These are phyloP conservation scores for Phaeosphaeriaceae sp. DNA, from an alignment of 2,329 filamentous ascomycete genomes.

Conservation along the genomic window DNA sequence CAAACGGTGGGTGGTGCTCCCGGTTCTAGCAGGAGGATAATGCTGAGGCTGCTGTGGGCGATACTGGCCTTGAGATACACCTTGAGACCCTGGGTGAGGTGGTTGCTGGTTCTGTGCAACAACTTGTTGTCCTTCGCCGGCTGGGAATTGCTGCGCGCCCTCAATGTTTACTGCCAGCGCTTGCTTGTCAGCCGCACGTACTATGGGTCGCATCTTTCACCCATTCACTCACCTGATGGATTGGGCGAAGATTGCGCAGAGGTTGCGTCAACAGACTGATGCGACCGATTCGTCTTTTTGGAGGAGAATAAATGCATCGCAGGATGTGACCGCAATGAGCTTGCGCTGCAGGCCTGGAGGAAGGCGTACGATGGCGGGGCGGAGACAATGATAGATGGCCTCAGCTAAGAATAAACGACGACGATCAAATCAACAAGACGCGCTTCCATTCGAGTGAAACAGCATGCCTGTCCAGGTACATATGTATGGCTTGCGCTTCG, in stretches of 20 bases:
- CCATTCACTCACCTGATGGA: constrained; percentile 41
- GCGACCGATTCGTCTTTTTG: constrained; percentile 46
- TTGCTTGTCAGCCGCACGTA: constrained; percentile 42
- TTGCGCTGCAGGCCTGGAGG: constrained; percentile 22
- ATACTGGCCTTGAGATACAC: constrained; percentile 10
- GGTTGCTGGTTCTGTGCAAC: constrained; percentile 25
- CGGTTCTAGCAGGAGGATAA: constrained; percentile 21
- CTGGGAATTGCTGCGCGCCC: constrained; percentile 32
- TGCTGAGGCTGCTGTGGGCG: constrained; percentile 15
- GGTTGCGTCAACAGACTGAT: constrained; percentile 44
- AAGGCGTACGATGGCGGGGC: constrained; percentile 25
- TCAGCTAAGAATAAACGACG: constrained; percentile 46
- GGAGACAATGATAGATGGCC: constrained; percentile 14
- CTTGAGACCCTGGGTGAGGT: constrained; percentile 19
- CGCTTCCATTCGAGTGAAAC: constrained; percentile 21
- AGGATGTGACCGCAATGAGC: constrained; percentile 29
- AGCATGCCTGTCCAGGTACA: constrained; percentile 11
- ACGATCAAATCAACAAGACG: constrained; percentile 21
- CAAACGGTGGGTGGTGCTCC: constrained; percentile 40
- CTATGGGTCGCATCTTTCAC: constrained; percentile 25
- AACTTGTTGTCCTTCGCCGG: constrained; percentile 30
- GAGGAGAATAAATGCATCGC: constrained; percentile 48
- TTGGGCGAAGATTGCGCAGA: constrained; percentile 44
- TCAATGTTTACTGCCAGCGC: constrained; percentile 45
- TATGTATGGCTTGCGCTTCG: constrained; percentile 9